phyloP scores from a whole-genome alignment of 805 yeast species.

The Tetrapisispora arboricola region DNA sequence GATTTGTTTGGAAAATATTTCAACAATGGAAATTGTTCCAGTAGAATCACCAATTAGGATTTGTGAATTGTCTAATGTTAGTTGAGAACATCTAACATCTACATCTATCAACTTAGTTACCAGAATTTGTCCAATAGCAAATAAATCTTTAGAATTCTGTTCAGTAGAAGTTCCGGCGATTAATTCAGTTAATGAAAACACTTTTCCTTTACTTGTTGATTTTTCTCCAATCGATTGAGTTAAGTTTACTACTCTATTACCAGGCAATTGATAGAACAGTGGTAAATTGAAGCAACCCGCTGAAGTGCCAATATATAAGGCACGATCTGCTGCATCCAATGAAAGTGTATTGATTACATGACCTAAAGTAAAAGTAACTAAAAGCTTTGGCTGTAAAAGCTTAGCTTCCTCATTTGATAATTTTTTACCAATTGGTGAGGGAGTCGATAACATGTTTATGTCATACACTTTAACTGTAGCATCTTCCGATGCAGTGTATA shows the following conservation, averaged over 20 bases:
- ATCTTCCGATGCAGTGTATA: slow-evolving; percentile 65
- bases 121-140: slow-evolving; percentile 20
- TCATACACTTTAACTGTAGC: slow-evolving; percentile 66
- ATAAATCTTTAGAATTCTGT: slow-evolving; percentile 8
- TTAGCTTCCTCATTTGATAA: slow-evolving; percentile 20
- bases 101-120: slow-evolving; percentile 19
- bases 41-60: slow-evolving; percentile 60
- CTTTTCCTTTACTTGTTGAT: slow-evolving; percentile 22
- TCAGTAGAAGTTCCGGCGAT: slow-evolving; percentile 29
- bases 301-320: slow-evolving; percentile 56
- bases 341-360: slow-evolving; percentile 46
- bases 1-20: slow-evolving; percentile 59
- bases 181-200: slow-evolving; percentile 40
- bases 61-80: slow-evolving; percentile 67
- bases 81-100: slow-evolving; percentile 41
- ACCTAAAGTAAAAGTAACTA: slow-evolving; percentile 66
- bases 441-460: slow-evolving; percentile 27
- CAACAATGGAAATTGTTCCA: slow-evolving; percentile 64
- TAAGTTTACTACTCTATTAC: slow-evolving; percentile 38
- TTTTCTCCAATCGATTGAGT: slow-evolving; percentile 38
- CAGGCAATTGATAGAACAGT: slow-evolving; percentile 24
- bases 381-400: slow-evolving; percentile 25
- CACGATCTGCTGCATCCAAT: slow-evolving; percentile 71
- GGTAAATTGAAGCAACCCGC: slow-evolving; percentile 38
- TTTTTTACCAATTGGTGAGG: slow-evolving; percentile 5